These are phyloP conservation scores for Candida dendrica DNA, from an alignment of 805 yeast genomes.

Conservation along the genomic window DNA sequence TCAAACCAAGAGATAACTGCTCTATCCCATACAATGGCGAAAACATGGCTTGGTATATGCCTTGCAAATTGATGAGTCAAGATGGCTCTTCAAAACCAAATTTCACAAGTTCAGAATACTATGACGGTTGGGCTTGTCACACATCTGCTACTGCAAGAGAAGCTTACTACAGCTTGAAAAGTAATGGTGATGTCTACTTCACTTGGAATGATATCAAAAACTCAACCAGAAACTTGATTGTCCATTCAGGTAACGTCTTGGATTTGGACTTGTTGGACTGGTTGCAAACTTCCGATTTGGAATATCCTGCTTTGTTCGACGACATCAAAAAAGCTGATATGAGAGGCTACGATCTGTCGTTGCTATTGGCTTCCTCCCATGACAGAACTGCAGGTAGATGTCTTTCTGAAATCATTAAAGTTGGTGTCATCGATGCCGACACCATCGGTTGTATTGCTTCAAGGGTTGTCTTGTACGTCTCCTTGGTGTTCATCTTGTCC, in stretches of 20 bases:
- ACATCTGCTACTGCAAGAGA: slow-evolving; percentile 64
- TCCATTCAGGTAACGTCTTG: slow-evolving; percentile 82
- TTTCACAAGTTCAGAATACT: slow-evolving; percentile 47
- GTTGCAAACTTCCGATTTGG: slow-evolving; percentile 62
- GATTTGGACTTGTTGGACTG: slow-evolving; percentile 74
- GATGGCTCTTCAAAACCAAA: slow-evolving; percentile 71
- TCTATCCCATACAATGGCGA: slow-evolving; percentile 62
- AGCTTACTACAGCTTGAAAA: slow-evolving; percentile 52
- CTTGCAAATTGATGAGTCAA: slow-evolving; percentile 65
- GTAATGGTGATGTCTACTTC: slow-evolving; percentile 71
- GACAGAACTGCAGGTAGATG: slow-evolving; percentile 75
- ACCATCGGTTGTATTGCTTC: slow-evolving; percentile 95
- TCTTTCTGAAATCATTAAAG: slow-evolving; percentile 75
- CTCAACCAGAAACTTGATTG: slow-evolving; percentile 69
- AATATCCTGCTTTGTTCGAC: slow-evolving; percentile 68
- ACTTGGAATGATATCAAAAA: slow-evolving; percentile 83
- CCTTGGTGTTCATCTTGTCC: slow-evolving; percentile 78
- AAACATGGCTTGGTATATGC: slow-evolving; percentile 88
- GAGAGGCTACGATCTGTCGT: slow-evolving; percentile 77
- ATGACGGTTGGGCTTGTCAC: slow-evolving; percentile 89
- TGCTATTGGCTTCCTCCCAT: slow-evolving; percentile 56
- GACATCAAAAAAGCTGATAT: slow-evolving; percentile 47
- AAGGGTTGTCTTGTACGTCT: slow-evolving; percentile 67
- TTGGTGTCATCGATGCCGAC: slow-evolving; percentile 83
- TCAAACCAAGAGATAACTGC: slow-evolving; percentile 61